Conservation (phyloP, 2,329 filamentous ascomycete genomes). For the Trichoderma cornu-damae region DNA sequence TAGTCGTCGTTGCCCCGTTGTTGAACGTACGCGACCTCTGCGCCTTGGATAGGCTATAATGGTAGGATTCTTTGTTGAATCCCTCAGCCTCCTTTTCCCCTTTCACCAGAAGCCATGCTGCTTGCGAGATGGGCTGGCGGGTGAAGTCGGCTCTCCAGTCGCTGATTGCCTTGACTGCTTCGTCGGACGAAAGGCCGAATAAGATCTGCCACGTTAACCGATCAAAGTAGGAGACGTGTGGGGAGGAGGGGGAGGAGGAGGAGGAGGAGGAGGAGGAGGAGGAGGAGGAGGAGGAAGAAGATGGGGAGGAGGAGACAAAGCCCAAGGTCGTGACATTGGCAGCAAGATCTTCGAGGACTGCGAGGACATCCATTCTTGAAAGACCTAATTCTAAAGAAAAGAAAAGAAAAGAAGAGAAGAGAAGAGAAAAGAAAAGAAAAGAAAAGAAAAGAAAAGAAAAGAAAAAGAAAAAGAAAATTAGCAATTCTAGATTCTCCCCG, state of each 20-base stretch:
- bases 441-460: too few species aligned
- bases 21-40: background rate
- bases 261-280: too few species aligned
- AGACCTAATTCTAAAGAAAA: too few species aligned
- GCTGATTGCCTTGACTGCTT: background rate
- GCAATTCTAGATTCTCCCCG: too few species aligned
- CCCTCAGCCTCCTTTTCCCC: background rate
- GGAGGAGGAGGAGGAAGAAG: too few species aligned
- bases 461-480: too few species aligned
- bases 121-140: background rate
- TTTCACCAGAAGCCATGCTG: background rate
- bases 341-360: background rate
- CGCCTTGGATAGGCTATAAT: background rate
- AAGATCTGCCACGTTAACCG: background rate
- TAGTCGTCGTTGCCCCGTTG: too few species aligned
- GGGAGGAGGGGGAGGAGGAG: too few species aligned
- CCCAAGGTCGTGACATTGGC: background rate
- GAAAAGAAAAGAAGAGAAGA: too few species aligned
- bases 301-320: too few species aligned
- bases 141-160: background rate
- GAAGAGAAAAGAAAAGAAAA: too few species aligned
- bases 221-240: background rate
- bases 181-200: background rate
- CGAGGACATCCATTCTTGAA: background rate
- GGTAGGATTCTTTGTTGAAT: background rate